phyloP scores from a whole-genome alignment of 2,329 filamentous ascomycete genomes.

The Monosporascus sp. region DNA sequence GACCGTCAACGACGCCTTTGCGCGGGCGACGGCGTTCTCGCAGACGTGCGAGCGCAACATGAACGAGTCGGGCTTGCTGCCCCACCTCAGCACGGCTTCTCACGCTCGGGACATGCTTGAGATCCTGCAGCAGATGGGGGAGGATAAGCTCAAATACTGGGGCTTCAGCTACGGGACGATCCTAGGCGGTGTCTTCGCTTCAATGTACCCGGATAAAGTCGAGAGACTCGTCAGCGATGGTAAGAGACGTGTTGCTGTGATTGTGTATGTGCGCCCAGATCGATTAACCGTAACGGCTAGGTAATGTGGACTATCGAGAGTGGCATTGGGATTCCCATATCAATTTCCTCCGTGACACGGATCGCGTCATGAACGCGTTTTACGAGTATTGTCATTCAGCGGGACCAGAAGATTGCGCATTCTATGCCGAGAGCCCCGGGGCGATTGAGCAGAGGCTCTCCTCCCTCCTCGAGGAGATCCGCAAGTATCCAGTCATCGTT shows the following conservation, averaged over 20 bases:
- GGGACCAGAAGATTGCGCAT: slow-evolving; percentile 40
- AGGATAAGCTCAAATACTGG: slow-evolving; percentile 44
- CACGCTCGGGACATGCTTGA: slow-evolving; percentile 44
- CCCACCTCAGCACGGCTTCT: slow-evolving; percentile 37
- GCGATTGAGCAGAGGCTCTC: slow-evolving; percentile 34
- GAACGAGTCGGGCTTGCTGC: slow-evolving; percentile 30
- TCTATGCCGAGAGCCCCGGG: slow-evolving; percentile 31
- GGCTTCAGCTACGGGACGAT: slow-evolving; percentile 51
- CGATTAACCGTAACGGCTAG: slow-evolving; percentile 8
- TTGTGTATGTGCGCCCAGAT: neutral
- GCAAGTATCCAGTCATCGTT: slow-evolving; percentile 38
- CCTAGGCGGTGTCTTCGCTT: slow-evolving; percentile 46
- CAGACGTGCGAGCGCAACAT: slow-evolving; percentile 36
- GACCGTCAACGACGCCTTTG: slow-evolving; percentile 39
- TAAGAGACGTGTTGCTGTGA: slow-evolving; percentile 17
- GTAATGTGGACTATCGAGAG: slow-evolving; percentile 49
- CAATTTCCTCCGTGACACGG: slow-evolving; percentile 48
- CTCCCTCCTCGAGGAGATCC: slow-evolving; percentile 35
- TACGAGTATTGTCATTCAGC: slow-evolving; percentile 48
- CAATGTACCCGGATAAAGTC: slow-evolving; percentile 45
- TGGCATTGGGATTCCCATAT: slow-evolving; percentile 41
- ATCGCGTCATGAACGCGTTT: slow-evolving; percentile 48
- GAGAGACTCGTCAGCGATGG: slow-evolving; percentile 47
- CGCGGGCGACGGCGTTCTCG: slow-evolving; percentile 35
- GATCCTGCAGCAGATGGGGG: slow-evolving; percentile 35